Evolutionary conservation across 2,329 filamentous ascomycete species (phyloP).

Genomic region (Periglandula ipomoeae): DNA sequence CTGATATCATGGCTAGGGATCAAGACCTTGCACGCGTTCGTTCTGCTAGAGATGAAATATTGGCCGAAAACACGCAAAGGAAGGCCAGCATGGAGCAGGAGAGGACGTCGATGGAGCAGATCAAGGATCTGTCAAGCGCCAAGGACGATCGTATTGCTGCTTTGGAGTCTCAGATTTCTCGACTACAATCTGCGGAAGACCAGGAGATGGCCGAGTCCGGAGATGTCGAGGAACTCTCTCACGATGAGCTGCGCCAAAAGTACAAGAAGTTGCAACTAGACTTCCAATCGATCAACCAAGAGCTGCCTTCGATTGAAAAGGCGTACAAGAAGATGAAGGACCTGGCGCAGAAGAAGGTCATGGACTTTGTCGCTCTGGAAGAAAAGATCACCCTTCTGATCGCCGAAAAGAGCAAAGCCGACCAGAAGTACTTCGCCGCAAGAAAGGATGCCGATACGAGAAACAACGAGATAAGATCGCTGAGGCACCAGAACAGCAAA

Average conservation of each 20-base stretch:
- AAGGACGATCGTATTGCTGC: constrained; percentile 73
- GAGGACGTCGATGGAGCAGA: constrained; percentile 56
- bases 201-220: constrained; percentile 34
- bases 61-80: constrained; percentile 71
- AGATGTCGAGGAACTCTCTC: constrained; percentile 47
- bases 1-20: constrained; percentile 71
- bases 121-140: constrained; percentile 71
- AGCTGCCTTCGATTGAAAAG: constrained; percentile 79
- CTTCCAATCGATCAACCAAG: constrained; percentile 75
- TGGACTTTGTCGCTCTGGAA: constrained; percentile 66
- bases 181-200: constrained; percentile 47
- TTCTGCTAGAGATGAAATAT: constrained; percentile 72
- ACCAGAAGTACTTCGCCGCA: constrained; percentile 95
- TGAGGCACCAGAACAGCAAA: constrained; percentile 77
- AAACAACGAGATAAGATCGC: constrained; percentile 66
- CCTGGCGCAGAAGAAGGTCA: constrained; percentile 76
- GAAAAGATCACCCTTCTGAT: constrained; percentile 65
- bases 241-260: constrained; percentile 65
- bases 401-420: constrained; percentile 90
- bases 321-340: constrained; percentile 86
- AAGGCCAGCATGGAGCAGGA: constrained; percentile 75
- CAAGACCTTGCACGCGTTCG: constrained; percentile 80
- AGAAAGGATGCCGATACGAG: constrained; percentile 89
- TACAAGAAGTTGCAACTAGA: constrained; percentile 69
- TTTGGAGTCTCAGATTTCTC: constrained; percentile 72